Conservation (phyloP, 2,329 filamentous ascomycete species). For the Alternaria sp. region DNA sequence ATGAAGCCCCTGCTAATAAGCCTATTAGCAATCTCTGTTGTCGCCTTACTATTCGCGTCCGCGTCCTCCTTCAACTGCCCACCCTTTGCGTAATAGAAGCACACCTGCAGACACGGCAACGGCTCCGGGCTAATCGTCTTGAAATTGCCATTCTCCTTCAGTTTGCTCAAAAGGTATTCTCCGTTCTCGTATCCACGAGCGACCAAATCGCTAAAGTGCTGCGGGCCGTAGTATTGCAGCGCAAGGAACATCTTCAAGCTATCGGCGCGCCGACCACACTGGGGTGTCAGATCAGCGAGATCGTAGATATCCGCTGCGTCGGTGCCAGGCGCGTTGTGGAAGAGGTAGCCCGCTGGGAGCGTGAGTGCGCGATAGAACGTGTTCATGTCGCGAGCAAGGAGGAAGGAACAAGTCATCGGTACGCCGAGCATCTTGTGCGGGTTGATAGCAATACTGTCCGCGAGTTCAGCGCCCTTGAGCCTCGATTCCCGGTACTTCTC, state of each 20-base stretch:
- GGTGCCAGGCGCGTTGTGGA: constrained; percentile 47
- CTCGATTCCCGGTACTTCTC: constrained; percentile 65
- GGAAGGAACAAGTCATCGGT: constrained; percentile 87
- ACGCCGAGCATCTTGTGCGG: constrained; percentile 98
- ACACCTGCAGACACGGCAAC: constrained; percentile 84
- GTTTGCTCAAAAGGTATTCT: constrained; percentile 66
- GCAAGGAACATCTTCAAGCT: constrained; percentile 83
- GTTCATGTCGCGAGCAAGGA: constrained; percentile 77
- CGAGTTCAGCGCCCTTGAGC: constrained; percentile 73
- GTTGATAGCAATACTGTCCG: constrained; percentile 85
- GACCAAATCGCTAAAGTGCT: constrained; percentile 69
- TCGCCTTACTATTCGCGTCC: constrained; percentile 61
- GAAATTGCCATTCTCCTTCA: constrained; percentile 67
- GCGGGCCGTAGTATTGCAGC: constrained; percentile 86
- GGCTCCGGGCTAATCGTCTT: constrained; percentile 75
- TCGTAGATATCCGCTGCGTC: constrained; percentile 71
- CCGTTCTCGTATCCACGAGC: constrained; percentile 77
- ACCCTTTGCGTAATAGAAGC: constrained; percentile 81
- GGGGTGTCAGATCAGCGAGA: constrained; percentile 87
- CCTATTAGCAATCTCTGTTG: constrained; percentile 60
- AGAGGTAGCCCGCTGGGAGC: constrained; percentile 78
- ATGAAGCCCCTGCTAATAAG: constrained; percentile 69
- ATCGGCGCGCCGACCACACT: constrained; percentile 89
- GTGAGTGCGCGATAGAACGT: constrained; percentile 86
- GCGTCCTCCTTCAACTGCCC: constrained; percentile 56